These are phyloP conservation scores for Penicillium occitanis DNA, from an alignment of 2,329 filamentous ascomycete species.

Conservation along the genomic window DNA sequence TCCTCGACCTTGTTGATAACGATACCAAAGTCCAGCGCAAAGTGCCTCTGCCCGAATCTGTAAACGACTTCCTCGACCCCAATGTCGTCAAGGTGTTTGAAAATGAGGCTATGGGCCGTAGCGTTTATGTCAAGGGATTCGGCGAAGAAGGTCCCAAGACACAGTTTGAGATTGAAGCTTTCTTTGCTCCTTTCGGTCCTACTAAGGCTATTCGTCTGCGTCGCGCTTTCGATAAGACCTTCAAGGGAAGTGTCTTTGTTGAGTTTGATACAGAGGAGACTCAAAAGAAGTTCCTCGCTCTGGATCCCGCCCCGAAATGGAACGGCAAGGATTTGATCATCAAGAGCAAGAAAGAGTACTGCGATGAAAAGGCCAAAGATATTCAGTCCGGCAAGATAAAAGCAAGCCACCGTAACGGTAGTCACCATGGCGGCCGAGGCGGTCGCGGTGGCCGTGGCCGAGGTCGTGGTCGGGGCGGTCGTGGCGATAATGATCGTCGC, in stretches of 20 bases:
- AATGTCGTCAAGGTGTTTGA: constrained; percentile 57
- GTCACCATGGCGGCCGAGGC: constrained; percentile 39
- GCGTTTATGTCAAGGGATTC: constrained; percentile 92
- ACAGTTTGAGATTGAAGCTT: constrained; percentile 91
- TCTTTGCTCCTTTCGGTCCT: constrained; percentile 78
- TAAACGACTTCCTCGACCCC: constrained; percentile 55
- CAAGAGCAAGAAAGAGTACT: constrained; percentile 87
- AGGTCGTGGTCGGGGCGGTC: constrained; percentile 10
- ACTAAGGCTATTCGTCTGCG: constrained; percentile 84
- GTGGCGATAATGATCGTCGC: constrained; percentile 31
- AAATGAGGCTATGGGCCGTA: constrained; percentile 67
- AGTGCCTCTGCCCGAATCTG: constrained; percentile 59
- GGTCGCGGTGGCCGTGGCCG: constrained; percentile 22
- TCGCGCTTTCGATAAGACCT: constrained; percentile 67
- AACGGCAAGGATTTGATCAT: constrained; percentile 75
- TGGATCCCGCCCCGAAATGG: constrained; percentile 81
- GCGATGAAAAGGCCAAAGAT: constrained; percentile 70
- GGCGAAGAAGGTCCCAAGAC: constrained; percentile 78
- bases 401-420: constrained; percentile 43
- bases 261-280: constrained; percentile 81
- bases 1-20: constrained; percentile 71
- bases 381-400: constrained; percentile 70
- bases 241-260: constrained; percentile 97
- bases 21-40: constrained; percentile 76
- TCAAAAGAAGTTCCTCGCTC: constrained; percentile 73